Evolutionary conservation across 768 basidiomycete species (phyloP).

Genomic region (Russula abietina): DNA sequence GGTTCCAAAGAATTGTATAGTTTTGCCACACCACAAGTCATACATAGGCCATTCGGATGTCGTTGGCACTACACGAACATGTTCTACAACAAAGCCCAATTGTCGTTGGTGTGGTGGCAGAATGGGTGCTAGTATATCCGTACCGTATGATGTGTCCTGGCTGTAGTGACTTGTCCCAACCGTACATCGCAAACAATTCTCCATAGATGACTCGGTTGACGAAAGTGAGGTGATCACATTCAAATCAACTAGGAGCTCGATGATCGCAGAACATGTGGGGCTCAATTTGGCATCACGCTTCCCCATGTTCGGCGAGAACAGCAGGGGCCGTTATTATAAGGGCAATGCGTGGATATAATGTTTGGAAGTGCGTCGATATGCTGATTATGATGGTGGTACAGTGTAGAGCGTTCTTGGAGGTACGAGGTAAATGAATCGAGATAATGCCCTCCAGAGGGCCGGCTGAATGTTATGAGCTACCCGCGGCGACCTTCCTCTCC

Average conservation of each 20-base stretch:
- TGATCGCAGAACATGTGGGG: background rate
- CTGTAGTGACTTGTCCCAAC: background rate
- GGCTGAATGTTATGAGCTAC: slow-evolving; percentile 11
- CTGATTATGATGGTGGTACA: background rate
- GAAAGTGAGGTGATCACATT: background rate
- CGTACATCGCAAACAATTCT: background rate
- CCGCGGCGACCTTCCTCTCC: slow-evolving; percentile 42
- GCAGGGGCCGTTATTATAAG: background rate
- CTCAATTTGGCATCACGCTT: background rate
- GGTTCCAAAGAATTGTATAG: background rate
- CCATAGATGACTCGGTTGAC: background rate
- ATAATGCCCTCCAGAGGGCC: background rate
- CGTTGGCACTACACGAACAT: background rate
- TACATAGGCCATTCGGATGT: background rate
- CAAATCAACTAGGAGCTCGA: background rate
- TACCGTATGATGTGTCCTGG: background rate
- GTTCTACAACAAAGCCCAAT: background rate
- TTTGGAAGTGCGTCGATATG: background rate
- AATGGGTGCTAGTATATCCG: background rate
- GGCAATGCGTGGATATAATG: background rate
- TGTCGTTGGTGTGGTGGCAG: background rate
- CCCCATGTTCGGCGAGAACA: background rate
- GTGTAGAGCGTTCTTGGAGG: background rate
- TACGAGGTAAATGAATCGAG: background rate
- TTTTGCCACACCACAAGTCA: background rate